Percentiles rank a stretch among this genome's conserved stretches.
Evolutionary conservation across 768 basidiomycete species (phyloP).

Genomic region (Cystobasidiopsis lactophilus): DNA sequence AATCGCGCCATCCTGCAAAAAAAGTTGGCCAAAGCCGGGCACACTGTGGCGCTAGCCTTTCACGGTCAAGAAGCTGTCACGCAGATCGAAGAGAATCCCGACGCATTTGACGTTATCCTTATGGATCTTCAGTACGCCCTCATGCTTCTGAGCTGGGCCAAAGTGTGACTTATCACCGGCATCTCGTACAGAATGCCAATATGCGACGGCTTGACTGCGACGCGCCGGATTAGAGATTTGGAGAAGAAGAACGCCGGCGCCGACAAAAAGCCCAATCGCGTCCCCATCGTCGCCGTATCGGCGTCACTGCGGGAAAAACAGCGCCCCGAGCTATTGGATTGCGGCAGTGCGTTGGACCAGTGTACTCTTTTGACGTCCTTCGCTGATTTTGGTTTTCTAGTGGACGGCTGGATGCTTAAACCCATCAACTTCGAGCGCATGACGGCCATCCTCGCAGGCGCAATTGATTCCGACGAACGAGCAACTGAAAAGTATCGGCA

Average conservation of each 20-base stretch:
- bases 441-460: constrained; percentile 36
- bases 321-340: constrained; percentile 10
- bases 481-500: constrained; percentile 28
- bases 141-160: neutral
- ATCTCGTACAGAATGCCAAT: constrained; percentile 46
- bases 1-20: constrained; percentile 50
- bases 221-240: constrained; percentile 40
- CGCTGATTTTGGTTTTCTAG: no score
- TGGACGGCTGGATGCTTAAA: constrained; percentile 53
- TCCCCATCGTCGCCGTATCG: constrained; percentile 64
- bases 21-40: constrained; percentile 42
- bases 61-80: constrained; percentile 57
- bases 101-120: constrained; percentile 43
- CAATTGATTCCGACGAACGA: constrained; percentile 35
- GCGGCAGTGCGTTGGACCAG: constrained; percentile 1
- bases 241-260: constrained; percentile 26
- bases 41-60: constrained; percentile 40
- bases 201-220: constrained; percentile 48
- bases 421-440: constrained; percentile 58
- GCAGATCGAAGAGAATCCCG: constrained; percentile 33
- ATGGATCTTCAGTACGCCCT: constrained; percentile 49
- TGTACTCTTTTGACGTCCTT: no score
- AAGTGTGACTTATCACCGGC: neutral
- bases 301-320: constrained; percentile 35
- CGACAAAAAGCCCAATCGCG: constrained; percentile 29